These are phyloP conservation scores for Saksenaea vasiformis DNA, from an alignment of 371 early-diverging fungal genomes.

Conservation along the genomic window DNA sequence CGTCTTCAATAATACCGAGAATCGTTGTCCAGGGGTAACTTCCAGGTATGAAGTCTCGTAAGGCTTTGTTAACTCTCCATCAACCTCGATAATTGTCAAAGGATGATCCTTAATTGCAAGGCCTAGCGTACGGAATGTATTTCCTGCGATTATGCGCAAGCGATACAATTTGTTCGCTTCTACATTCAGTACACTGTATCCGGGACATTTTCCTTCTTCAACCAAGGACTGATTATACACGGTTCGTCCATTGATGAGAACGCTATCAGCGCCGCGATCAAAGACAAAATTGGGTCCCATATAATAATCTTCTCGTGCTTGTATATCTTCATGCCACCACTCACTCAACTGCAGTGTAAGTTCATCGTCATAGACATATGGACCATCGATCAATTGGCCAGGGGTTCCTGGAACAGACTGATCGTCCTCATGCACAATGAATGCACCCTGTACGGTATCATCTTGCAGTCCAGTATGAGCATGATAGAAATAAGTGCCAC, in stretches of 20 bases:
- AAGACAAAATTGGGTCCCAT: slow-evolving; percentile 19
- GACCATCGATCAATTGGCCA: slow-evolving; percentile 16
- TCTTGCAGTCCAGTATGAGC: slow-evolving; percentile 48
- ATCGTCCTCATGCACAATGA: slow-evolving; percentile 48
- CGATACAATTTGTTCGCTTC: slow-evolving; percentile 33
- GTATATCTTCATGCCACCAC: slow-evolving; percentile 42
- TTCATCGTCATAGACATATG: slow-evolving; percentile 49
- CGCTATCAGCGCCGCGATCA: slow-evolving; percentile 26
- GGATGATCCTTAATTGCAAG: slow-evolving; percentile 29
- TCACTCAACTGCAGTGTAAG: slow-evolving; percentile 39
- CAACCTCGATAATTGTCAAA: slow-evolving; percentile 41
- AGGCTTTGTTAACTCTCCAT: slow-evolving; percentile 34
- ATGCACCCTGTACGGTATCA: slow-evolving; percentile 47
- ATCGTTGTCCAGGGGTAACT: slow-evolving; percentile 38
- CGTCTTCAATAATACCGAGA: slow-evolving; percentile 34
- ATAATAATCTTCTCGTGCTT: slow-evolving; percentile 19
- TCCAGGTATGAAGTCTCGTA: slow-evolving; percentile 29
- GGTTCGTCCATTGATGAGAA: slow-evolving; percentile 35
- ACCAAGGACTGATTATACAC: slow-evolving; percentile 12
- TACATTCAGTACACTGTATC: slow-evolving; percentile 27
- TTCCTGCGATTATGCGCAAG: slow-evolving; percentile 34
- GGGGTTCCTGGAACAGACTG: slow-evolving; percentile 11
- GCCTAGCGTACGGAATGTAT: slow-evolving; percentile 34
- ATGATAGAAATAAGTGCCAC: slow-evolving; percentile 60
- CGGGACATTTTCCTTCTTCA: slow-evolving; percentile 17